Evolutionary conservation across 2,329 filamentous ascomycete genomes (phyloP), one percentile per base, ranked within the genome.

Genomic region (Alternaria sp.): DNA sequence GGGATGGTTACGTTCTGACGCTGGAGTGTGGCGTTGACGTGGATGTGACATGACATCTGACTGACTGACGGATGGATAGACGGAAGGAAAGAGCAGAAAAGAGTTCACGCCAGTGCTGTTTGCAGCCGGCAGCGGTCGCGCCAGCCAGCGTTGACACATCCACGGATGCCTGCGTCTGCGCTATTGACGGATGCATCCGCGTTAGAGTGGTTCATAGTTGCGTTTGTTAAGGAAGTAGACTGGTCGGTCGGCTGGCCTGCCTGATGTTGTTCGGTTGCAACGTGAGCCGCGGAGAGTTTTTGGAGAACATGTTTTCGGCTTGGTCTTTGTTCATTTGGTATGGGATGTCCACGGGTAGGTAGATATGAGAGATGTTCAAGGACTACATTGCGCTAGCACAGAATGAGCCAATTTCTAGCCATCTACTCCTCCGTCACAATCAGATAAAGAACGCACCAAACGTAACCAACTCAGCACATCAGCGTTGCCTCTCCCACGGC

Each of bases 51-150:
- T 40, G 36, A 40, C 36, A 40, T 17, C 36, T 40, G 36, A 17
- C n/a, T 40, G 36, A 17, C n/a, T 40, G 36, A 40, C 15, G 32
- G 32, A 40, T 10, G 32, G 32, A 40, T 10, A 40, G n/a, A 40
- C 15, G 32, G 32, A 40, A 5, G 32, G 32, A 40, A 5, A 40
- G n/a, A 40, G n/a, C 36, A 40, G 36, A 40, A 40, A 5, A 52
- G 49, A 52, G 49, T 52, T 52, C 49, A 52, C 49, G 49, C 49
- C 49, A 52, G 49, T 52, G 49, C 36, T 40, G 19, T 52, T 36
- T 17, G n/a, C 30, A 51, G 17, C 5, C 26, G 3, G 25, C 25
- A 32, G 28, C 28, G 12, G 28, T 4, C 28, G 28, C 28, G 28
- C 28, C 30, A 51, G 17, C 5, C 26, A 11, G 25, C 23, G 36